These are phyloP conservation scores for Rosa rugosa DNA, from an alignment of 306 rosid species.

Conservation along the genomic window DNA sequence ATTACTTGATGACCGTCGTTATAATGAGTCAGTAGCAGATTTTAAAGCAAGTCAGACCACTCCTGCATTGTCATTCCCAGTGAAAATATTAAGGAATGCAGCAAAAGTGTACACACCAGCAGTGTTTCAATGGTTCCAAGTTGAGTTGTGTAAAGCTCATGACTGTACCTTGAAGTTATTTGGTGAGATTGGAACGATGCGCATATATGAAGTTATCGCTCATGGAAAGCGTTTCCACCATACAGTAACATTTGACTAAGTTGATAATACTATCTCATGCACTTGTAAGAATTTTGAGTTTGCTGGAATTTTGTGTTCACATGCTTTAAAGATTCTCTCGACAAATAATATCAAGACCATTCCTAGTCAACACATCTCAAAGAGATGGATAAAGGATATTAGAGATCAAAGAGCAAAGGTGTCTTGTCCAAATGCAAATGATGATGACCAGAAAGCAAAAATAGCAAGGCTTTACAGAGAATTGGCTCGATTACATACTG, in stretches of 20 bases:
- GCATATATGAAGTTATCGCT: background rate
- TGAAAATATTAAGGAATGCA: constrained; percentile 3
- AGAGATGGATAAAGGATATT: background rate
- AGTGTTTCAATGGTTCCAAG: background rate
- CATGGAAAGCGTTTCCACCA: background rate
- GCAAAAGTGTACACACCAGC: background rate
- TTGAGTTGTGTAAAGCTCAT: background rate
- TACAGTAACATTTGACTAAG: background rate
- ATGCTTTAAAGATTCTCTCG: background rate
- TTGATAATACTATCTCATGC: background rate
- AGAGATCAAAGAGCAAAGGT: background rate
- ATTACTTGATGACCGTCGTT: background rate
- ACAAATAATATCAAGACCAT: background rate
- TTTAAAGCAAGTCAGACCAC: constrained; percentile 10
- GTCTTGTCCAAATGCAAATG: background rate
- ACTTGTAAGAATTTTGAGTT: background rate
- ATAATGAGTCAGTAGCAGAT: too few relatives aligned
- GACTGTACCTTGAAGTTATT: background rate
- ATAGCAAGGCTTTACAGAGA: background rate
- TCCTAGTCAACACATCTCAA: background rate
- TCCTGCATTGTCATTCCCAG: background rate
- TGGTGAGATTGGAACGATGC: background rate
- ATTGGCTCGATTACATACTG: background rate
- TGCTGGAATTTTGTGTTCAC: background rate
- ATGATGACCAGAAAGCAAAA: background rate